phyloP scores from a whole-genome alignment of 2,329 filamentous ascomycete species.

The Cytospora piceicola region DNA sequence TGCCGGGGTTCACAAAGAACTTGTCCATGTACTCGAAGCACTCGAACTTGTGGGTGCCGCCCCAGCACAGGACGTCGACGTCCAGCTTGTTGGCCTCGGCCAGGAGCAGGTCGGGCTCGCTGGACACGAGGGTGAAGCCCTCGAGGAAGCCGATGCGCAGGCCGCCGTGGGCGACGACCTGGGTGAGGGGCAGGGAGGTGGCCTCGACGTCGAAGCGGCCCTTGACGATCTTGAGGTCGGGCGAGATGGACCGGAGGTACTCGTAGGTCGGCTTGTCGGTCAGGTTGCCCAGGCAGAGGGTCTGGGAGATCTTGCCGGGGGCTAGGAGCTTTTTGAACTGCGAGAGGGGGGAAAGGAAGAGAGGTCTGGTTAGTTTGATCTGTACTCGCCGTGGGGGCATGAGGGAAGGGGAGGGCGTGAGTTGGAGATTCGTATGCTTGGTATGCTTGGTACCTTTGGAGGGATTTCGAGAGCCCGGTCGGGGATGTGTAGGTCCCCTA shows the following conservation, averaged over 20 bases:
- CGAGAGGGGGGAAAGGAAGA: not conserved
- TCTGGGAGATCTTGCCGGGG: constrained; percentile 82
- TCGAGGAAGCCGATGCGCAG: constrained; percentile 70
- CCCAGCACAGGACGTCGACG: constrained; percentile 71
- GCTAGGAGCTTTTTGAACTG: constrained; percentile 87
- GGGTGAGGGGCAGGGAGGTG: constrained; percentile 65
- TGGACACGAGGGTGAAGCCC: constrained; percentile 69
- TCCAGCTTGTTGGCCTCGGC: constrained; percentile 71
- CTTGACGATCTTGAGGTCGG: constrained; percentile 72
- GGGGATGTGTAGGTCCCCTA: constrained; percentile 92
- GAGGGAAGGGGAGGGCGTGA: constrained; percentile 15
- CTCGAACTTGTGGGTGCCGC: constrained; percentile 70
- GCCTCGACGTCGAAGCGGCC: constrained; percentile 70
- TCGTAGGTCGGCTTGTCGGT: constrained; percentile 82
- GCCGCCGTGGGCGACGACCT: constrained; percentile 68
- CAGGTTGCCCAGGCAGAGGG: constrained; percentile 78
- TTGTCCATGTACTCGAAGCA: constrained; percentile 76
- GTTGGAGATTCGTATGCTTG: constrained; percentile 8
- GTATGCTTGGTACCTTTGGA: constrained; percentile 70
- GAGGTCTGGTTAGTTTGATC: not conserved
- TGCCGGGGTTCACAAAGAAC: constrained; percentile 73
- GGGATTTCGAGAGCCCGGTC: constrained; percentile 91
- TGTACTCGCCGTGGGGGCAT: constrained; percentile 8
- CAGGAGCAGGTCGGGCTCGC: constrained; percentile 67
- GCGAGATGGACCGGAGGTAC: constrained; percentile 74